These are phyloP conservation scores for Eucommia ulmoides DNA, from an alignment of 257 asterid species.

Conservation along the genomic window DNA sequence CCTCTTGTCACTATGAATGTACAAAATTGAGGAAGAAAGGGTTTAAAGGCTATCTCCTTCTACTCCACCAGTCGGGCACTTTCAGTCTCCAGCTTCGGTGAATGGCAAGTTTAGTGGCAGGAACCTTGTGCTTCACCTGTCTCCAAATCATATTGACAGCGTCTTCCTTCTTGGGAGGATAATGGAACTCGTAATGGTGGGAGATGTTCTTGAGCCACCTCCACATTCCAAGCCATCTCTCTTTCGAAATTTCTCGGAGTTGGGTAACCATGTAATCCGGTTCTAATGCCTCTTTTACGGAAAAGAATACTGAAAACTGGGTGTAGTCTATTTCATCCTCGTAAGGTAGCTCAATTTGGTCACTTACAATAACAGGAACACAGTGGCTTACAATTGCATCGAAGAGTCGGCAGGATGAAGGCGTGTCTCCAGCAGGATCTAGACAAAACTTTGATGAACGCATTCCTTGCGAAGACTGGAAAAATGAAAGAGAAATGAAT, in stretches of 20 bases:
- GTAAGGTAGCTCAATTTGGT: constrained; percentile 78
- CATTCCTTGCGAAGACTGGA: constrained; percentile 74
- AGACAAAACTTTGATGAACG: constrained; percentile 82
- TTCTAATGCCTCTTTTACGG: constrained; percentile 44
- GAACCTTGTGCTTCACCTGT: constrained; percentile 69
- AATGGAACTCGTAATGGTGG: constrained; percentile 74
- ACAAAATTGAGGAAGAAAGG: constrained; percentile 16
- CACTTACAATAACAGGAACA: constrained; percentile 82
- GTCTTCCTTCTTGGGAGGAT: constrained; percentile 67
- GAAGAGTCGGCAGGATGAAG: constrained; percentile 94
- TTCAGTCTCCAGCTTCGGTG: constrained; percentile 72
- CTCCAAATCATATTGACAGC: constrained; percentile 92
- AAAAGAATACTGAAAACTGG: constrained; percentile 75
- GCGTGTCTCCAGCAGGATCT: constrained; percentile 94
- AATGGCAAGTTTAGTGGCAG: constrained; percentile 45
- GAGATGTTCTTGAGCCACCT: constrained; percentile 39
- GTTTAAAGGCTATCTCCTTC: constrained; percentile 18
- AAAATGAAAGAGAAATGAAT: too few species aligned
- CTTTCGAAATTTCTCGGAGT: constrained; percentile 45
- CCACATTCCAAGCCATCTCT: constrained; percentile 77
- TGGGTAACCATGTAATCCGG: constrained; percentile 50
- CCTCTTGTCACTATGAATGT: constrained; percentile 16
- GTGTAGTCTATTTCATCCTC: constrained; percentile 86
- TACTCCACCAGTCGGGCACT: constrained; percentile 80
- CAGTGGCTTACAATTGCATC: constrained; percentile 95